phyloP scores from a whole-genome alignment of 306 rosid species.

The Senna siamea region DNA sequence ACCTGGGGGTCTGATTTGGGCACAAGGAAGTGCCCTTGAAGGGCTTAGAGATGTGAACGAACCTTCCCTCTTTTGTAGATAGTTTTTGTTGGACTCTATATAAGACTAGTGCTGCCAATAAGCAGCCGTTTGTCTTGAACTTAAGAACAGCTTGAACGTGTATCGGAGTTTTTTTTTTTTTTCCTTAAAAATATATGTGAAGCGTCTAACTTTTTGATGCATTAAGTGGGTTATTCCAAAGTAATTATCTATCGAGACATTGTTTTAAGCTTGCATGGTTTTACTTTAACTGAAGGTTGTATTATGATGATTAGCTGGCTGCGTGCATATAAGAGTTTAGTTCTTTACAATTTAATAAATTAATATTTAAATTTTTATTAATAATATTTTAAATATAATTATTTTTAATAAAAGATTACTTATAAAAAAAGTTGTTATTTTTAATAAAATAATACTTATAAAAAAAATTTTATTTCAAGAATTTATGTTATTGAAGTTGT shows the following conservation, averaged over 20 bases:
- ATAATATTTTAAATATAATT: too few species aligned
- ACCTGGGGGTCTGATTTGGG: neutral
- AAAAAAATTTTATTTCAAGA: too few species aligned
- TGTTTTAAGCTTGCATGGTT: neutral
- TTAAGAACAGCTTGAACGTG: conserved; percentile 26
- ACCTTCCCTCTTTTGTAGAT: conserved; percentile 31
- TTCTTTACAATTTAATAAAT: too few species aligned
- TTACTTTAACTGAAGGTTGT: conserved; percentile 2
- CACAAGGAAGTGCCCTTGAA: neutral
- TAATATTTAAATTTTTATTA: too few species aligned
- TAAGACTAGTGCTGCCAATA: neutral
- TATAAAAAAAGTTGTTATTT: too few species aligned
- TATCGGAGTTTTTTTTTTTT: neutral
- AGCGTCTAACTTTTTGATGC: conserved; percentile 29
- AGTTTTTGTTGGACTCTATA: conserved; percentile 27
- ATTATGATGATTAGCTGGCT: neutral
- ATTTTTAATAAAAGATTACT: too few species aligned
- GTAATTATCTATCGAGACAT: conserved; percentile 10
- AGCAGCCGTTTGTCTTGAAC: conserved; percentile 33
- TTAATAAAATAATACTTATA: too few species aligned
- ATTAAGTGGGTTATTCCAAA: conserved; percentile 4
- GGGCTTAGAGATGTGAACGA: conserved; percentile 15
- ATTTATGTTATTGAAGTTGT: too few species aligned
- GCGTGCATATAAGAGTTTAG: neutral
- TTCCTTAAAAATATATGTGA: neutral